phyloP scores from a whole-genome alignment of 192 early-diverging fungal species.

The Geranomyces variabilis region DNA sequence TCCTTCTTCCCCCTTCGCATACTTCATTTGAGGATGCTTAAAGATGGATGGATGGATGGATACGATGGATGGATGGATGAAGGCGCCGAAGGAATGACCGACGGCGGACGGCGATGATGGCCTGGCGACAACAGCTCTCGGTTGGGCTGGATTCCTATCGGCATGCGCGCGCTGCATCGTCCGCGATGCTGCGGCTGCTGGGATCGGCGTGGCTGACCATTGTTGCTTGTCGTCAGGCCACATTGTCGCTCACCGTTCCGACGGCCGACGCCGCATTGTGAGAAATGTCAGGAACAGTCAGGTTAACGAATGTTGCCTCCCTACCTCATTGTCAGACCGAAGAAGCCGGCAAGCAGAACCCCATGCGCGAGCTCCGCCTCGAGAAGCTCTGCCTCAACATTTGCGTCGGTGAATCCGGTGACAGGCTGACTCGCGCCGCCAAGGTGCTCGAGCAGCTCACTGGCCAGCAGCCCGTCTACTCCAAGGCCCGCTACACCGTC shows the following conservation, averaged over 20 bases:
- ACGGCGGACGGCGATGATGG: neutral
- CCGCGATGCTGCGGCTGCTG: neutral
- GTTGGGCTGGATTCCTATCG: neutral
- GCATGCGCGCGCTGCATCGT: neutral
- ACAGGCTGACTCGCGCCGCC: constrained; percentile 98
- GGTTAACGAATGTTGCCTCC: neutral
- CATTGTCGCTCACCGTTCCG: neutral
- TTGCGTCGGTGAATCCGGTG: constrained; percentile 95
- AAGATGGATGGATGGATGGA: neutral
- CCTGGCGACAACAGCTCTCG: neutral
- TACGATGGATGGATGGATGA: constrained; percentile 1
- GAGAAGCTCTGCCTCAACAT: constrained; percentile 99
- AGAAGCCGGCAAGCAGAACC: constrained; percentile 80
- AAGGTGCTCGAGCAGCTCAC: constrained; percentile 99
- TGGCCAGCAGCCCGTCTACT: constrained; percentile 98
- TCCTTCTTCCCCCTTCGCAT: too few species aligned
- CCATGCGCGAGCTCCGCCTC: constrained; percentile 95
- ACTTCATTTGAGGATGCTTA: too few species aligned
- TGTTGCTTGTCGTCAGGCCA: too few species aligned
- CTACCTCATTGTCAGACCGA: constrained; percentile 44
- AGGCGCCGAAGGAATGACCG: neutral
- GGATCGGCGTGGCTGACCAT: too few species aligned
- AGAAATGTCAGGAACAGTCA: neutral
- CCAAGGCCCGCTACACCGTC: constrained; percentile 99
- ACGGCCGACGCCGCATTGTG: neutral